Evolutionary conservation across 2,329 filamentous ascomycete genomes (phyloP).

Genomic region (Diaporthe sp.): DNA sequence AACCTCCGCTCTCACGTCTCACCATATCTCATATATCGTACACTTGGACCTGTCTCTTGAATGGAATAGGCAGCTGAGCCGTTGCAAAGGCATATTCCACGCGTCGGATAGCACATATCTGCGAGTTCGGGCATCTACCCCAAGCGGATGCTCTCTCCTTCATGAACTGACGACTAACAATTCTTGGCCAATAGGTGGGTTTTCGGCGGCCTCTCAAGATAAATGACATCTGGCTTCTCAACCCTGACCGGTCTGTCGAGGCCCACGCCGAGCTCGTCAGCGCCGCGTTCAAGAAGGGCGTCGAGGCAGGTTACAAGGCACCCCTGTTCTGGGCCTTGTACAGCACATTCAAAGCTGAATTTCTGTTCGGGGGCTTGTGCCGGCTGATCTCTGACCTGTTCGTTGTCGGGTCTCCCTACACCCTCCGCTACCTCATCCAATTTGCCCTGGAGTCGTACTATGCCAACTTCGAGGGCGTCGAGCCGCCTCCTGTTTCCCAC

Average conservation of each 20-base stretch:
- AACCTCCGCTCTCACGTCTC: neutral
- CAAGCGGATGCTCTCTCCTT: constrained; percentile 51
- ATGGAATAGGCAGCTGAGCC: neutral
- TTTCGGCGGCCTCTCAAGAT: constrained; percentile 87
- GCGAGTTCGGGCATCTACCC: constrained; percentile 13
- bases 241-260: constrained; percentile 82
- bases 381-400: constrained; percentile 80
- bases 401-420: constrained; percentile 87
- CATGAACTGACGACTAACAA: constrained; percentile 50
- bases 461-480: constrained; percentile 64
- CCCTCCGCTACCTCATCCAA: constrained; percentile 86
- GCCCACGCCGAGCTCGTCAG: constrained; percentile 76
- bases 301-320: constrained; percentile 76
- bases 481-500: constrained; percentile 76
- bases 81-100: neutral
- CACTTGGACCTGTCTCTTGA: neutral
- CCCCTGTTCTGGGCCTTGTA: constrained; percentile 85
- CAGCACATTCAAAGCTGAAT: constrained; percentile 88
- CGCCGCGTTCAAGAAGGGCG: constrained; percentile 76
- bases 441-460: constrained; percentile 86
- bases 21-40: neutral
- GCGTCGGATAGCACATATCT: neutral
- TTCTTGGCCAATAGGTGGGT: constrained; percentile 66
- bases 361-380: constrained; percentile 84
- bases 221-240: constrained; percentile 91